A percentile compares a stretch with the other conserved stretches of the same genome.
These are phyloP conservation scores for Urtica urens DNA, from an alignment of 306 rosid genomes.

Conservation along the genomic window DNA sequence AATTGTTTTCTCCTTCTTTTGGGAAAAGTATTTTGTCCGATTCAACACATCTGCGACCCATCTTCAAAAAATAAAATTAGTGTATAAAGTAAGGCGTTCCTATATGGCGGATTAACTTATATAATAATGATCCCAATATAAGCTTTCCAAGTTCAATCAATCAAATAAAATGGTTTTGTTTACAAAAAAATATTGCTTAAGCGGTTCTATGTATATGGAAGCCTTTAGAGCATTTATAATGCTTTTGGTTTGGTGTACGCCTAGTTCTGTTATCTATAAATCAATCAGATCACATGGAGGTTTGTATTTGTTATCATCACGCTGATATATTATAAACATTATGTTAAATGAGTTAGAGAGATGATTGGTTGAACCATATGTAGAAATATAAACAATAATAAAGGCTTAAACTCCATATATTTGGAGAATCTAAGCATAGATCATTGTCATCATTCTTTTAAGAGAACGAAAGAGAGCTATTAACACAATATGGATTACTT, in stretches of 20 bases:
- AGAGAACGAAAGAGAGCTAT: background rate
- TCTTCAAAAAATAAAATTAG: too few relatives aligned
- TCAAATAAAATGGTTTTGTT: too few relatives aligned
- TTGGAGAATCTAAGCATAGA: conserved; percentile 6
- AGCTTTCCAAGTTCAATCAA: too few relatives aligned
- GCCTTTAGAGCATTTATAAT: background rate
- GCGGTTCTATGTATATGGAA: too few relatives aligned
- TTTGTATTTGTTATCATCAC: conserved; percentile 15
- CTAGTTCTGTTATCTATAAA: conserved; percentile 12
- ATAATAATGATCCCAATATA: too few relatives aligned
- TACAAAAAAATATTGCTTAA: too few relatives aligned
- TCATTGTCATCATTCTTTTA: conserved; percentile 4
- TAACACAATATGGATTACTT: background rate
- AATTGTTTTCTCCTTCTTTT: too few relatives aligned
- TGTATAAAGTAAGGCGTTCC: too few relatives aligned
- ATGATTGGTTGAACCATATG: conserved; percentile 14
- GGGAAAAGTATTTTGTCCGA: too few relatives aligned
- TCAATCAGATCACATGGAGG: conserved; percentile 18
- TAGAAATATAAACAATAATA: background rate
- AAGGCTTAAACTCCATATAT: background rate
- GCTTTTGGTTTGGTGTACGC: background rate
- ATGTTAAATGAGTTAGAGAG: background rate
- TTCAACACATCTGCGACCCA: too few relatives aligned
- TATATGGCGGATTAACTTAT: too few relatives aligned
- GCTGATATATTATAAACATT: conserved; percentile 14